A percentile compares a stretch with the other conserved stretches of the same genome.
phyloP scores from a whole-genome alignment of 768 basidiomycete species.

The Punctularia strigosozonata region DNA sequence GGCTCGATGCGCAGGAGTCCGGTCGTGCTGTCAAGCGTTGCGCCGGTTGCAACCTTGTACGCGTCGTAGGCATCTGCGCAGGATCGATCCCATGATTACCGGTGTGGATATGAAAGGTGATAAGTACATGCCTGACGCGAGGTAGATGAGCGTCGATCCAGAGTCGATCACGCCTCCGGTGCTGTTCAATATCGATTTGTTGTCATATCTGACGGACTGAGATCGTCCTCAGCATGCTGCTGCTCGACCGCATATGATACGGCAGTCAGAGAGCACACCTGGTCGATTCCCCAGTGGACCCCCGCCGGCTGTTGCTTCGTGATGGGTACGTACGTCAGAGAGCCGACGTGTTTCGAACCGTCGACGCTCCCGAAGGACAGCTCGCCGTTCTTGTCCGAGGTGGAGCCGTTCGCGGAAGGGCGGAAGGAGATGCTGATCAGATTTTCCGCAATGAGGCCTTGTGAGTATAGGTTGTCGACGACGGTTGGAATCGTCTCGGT shows the following conservation, averaged over 20 bases:
- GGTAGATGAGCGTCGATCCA: constrained; percentile 5
- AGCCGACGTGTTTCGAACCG: constrained; percentile 6
- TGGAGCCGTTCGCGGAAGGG: constrained; percentile 39
- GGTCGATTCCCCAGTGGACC: constrained; percentile 12
- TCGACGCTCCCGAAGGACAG: constrained; percentile 34
- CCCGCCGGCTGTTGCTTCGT: constrained; percentile 7
- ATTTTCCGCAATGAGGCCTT: constrained; percentile 29
- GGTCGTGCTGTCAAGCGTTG: neutral
- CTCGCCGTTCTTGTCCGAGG: constrained; percentile 32
- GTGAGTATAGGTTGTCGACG: constrained; percentile 35
- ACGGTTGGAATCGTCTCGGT: constrained; percentile 38
- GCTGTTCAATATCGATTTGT: neutral
- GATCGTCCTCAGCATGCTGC: too few species aligned
- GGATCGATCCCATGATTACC: neutral
- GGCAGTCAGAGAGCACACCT: constrained; percentile 5
- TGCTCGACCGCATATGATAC: constrained; percentile 2
- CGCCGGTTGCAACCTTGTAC: neutral
- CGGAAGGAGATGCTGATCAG: constrained; percentile 41
- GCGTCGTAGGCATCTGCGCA: neutral
- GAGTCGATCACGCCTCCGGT: constrained; percentile 12
- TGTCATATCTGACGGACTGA: neutral
- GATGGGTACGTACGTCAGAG: constrained; percentile 7
- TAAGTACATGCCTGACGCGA: neutral
- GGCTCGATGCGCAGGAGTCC: neutral
- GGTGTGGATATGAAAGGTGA: neutral